These are phyloP conservation scores for Neocallimastix lanati DNA, from an alignment of 192 early-diverging fungal species.

Conservation along the genomic window DNA sequence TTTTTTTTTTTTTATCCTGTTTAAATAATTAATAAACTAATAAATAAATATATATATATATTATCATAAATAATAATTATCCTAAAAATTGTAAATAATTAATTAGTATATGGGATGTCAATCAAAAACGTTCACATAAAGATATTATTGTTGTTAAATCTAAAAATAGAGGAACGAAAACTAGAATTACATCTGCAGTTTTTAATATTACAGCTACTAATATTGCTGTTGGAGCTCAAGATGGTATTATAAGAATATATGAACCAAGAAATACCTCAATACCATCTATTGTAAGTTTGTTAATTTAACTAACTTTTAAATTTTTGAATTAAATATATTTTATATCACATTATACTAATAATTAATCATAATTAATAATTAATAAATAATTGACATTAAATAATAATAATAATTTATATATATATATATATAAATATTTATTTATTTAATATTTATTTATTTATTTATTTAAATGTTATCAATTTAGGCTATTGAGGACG, in stretches of 20 bases:
- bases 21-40: background rate
- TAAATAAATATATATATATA: slow-evolving; percentile 1
- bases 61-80: no score
- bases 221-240: slow-evolving; percentile 29
- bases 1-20: background rate
- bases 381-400: no score
- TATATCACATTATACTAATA: no score
- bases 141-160: slow-evolving; percentile 60
- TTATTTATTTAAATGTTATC: background rate
- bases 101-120: slow-evolving; percentile 70
- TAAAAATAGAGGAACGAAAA: slow-evolving; percentile 44
- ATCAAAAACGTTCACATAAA: slow-evolving; percentile 47
- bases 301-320: no score
- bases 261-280: slow-evolving; percentile 37
- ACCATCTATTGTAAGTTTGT: slow-evolving; percentile 47
- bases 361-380: no score
- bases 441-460: background rate
- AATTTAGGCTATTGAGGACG: slow-evolving; percentile 34
- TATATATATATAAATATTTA: no score
- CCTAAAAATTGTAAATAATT: no score
- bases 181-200: slow-evolving; percentile 44
- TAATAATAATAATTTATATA: no score
- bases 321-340: no score
- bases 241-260: slow-evolving; percentile 69
- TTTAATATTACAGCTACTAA: background rate